Evolutionary conservation across 106 monocot genomes (phyloP).

Genomic region (Iris macrosiphon): DNA sequence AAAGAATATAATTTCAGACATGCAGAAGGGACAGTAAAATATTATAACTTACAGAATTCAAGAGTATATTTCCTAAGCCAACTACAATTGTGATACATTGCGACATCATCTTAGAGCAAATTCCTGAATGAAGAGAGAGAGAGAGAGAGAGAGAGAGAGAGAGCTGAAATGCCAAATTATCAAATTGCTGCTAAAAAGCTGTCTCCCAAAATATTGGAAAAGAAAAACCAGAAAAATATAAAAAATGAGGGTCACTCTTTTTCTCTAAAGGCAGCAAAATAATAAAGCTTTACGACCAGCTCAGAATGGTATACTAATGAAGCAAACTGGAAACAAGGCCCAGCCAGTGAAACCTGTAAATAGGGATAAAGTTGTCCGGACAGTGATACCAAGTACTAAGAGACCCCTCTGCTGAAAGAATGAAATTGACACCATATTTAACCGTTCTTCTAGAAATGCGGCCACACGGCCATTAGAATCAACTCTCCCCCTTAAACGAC

Average conservation of each 20-base stretch:
- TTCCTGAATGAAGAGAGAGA: too few relatives aligned
- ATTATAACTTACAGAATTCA: too few relatives aligned
- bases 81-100: too few relatives aligned
- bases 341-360: neutral
- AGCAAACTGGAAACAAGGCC: conserved; percentile 3
- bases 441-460: conserved; percentile 85
- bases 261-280: neutral
- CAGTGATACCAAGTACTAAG: conserved; percentile 76
- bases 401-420: conserved; percentile 98
- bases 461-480: conserved; percentile 86
- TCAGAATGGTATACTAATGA: conserved; percentile 2
- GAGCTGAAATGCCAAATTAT: too few relatives aligned
- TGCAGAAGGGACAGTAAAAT: too few relatives aligned
- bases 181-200: too few relatives aligned
- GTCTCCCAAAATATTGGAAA: too few relatives aligned
- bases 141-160: too few relatives aligned
- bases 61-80: too few relatives aligned
- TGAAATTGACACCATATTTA: conserved; percentile 96
- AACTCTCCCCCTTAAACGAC: conserved; percentile 85
- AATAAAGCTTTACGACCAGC: neutral
- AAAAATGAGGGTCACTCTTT: conserved; percentile 7
- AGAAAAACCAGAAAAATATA: conserved; percentile 4
- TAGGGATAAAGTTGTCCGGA: conserved; percentile 10
- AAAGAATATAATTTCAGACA: too few relatives aligned
- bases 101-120: too few relatives aligned